These are phyloP conservation scores for Oehlia diaphana DNA, from an alignment of 192 early-diverging fungal genomes.

Conservation along the genomic window DNA sequence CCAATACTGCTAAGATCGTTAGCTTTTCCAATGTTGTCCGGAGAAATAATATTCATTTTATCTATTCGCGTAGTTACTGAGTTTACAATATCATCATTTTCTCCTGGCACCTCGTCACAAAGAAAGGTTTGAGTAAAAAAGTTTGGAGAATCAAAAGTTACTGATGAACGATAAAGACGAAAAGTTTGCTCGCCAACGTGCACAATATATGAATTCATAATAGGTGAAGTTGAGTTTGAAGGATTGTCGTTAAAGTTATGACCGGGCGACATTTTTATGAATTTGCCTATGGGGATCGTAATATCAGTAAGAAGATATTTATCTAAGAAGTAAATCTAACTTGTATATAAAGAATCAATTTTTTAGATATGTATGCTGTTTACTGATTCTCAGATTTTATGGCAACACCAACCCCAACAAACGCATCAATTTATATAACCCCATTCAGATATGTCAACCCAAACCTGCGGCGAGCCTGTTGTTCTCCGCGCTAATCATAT, in stretches of 20 bases:
- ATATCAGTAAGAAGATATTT: neutral
- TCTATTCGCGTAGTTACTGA: neutral
- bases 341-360: too few species aligned
- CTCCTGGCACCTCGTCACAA: slow-evolving; percentile 8
- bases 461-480: neutral
- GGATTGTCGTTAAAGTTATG: slow-evolving; percentile 5
- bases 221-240: neutral
- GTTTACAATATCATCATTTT: neutral
- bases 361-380: neutral
- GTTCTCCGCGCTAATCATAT: neutral
- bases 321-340: too few species aligned
- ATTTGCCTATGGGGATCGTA: neutral
- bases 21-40: neutral
- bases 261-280: slow-evolving; percentile 12
- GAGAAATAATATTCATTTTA: neutral
- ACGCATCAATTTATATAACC: neutral
- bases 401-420: neutral
- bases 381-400: neutral
- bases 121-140: slow-evolving; percentile 26
- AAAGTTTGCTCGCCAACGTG: slow-evolving; percentile 27
- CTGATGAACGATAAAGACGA: slow-evolving; percentile 22
- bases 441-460: neutral
- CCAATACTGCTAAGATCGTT: neutral
- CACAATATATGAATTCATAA: slow-evolving; percentile 28
- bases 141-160: slow-evolving; percentile 27